phyloP scores from a whole-genome alignment of 192 early-diverging fungal genomes.

The Cetraspora pellucida region DNA sequence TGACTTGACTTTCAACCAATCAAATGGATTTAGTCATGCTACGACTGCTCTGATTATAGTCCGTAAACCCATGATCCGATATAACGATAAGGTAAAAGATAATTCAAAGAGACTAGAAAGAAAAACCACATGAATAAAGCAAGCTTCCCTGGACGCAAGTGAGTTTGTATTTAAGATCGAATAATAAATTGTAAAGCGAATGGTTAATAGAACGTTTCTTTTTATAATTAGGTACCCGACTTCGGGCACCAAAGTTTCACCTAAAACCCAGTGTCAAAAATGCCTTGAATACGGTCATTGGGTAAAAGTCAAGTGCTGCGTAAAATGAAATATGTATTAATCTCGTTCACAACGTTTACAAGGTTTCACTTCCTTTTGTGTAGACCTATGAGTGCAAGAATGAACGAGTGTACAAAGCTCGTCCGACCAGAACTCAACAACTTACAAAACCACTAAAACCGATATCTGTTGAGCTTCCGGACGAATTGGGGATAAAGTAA shows the following conservation, averaged over 20 bases:
- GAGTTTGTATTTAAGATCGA: neutral
- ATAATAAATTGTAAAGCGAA: too few species aligned
- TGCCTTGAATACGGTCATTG: slow-evolving; percentile 61
- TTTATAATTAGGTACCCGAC: slow-evolving; percentile 31
- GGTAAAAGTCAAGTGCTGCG: slow-evolving; percentile 33
- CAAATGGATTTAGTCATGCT: too few species aligned
- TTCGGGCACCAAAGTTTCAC: slow-evolving; percentile 41
- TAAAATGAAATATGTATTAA: neutral
- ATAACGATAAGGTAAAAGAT: too few species aligned
- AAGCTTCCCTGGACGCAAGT: neutral
- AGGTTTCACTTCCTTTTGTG: neutral
- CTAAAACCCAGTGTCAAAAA: slow-evolving; percentile 60
- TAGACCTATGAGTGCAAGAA: slow-evolving; percentile 60
- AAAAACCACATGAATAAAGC: slow-evolving; percentile 10
- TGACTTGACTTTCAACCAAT: too few species aligned
- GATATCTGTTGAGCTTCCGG: slow-evolving; percentile 49
- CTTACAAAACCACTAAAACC: slow-evolving; percentile 58
- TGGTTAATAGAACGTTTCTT: too few species aligned
- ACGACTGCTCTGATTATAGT: too few species aligned
- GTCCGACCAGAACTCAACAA: slow-evolving; percentile 63
- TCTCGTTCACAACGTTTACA: neutral
- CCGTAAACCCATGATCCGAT: too few species aligned
- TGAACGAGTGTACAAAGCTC: slow-evolving; percentile 46
- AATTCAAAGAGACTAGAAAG: too few species aligned
- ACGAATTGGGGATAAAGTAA: slow-evolving; percentile 50